Conservation (phyloP, 148 eudicot genomes). For the Mesembryanthemum crystallinum region DNA sequence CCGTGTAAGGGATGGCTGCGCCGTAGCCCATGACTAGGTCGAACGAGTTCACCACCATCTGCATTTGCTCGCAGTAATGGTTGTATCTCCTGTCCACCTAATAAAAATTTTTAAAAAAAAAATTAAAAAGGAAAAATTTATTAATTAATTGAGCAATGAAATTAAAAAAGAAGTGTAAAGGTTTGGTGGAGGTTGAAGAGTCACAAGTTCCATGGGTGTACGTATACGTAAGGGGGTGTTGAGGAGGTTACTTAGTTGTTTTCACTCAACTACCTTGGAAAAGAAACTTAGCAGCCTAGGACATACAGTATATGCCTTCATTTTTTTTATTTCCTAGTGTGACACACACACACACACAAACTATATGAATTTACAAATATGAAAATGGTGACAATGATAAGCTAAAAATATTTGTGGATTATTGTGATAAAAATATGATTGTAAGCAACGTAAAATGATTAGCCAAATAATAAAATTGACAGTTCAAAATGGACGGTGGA, state of each 20-base stretch:
- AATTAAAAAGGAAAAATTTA: not conserved
- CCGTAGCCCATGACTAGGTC: constrained; percentile 90
- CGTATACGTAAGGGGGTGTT: constrained; percentile 15
- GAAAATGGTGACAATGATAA: no score
- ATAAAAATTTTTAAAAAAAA: not conserved
- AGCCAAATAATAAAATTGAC: no score
- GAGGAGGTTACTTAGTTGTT: constrained; percentile 33
- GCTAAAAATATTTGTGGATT: no score
- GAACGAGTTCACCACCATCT: constrained; percentile 90
- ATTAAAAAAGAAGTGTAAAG: not conserved
- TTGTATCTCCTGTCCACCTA: constrained; percentile 90
- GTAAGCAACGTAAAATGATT: no score
- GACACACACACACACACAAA: not conserved
- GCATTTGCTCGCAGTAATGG: constrained; percentile 93
- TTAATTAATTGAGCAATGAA: not conserved
- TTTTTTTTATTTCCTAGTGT: not conserved
- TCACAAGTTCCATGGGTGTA: constrained; percentile 36
- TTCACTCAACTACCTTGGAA: constrained; percentile 37
- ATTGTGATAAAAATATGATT: no score
- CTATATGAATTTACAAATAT: no score
- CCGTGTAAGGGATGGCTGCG: constrained; percentile 77
- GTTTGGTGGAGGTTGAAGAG: constrained; percentile 30
- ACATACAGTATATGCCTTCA: constrained; percentile 13
- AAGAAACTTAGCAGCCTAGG: constrained; percentile 16
- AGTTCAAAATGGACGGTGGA: no score